Evolutionary conservation across 2,329 filamentous ascomycete genomes (phyloP).

Genomic region (Didymella sp.): DNA sequence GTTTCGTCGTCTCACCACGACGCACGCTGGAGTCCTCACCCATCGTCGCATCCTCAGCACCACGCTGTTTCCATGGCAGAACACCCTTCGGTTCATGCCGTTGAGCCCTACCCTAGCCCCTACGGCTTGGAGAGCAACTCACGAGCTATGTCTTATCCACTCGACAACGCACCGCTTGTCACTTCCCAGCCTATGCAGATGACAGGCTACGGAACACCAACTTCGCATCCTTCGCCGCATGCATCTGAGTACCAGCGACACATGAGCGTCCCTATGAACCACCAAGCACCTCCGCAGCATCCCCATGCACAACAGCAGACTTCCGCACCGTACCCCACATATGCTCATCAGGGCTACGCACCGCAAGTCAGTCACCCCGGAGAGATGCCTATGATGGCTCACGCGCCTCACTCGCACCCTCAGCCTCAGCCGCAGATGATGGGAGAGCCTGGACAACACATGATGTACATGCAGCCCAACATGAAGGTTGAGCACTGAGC

Average conservation of each 20-base stretch:
- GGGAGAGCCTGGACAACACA: slow-evolving; percentile 47
- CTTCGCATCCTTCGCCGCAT: slow-evolving; percentile 48
- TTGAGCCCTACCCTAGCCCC: slow-evolving; percentile 45
- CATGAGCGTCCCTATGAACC: slow-evolving; percentile 47
- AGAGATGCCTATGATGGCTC: slow-evolving; percentile 50
- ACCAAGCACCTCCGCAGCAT: slow-evolving; percentile 36
- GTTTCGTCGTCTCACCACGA: slow-evolving; percentile 39
- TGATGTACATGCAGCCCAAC: slow-evolving; percentile 51
- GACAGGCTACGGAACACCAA: slow-evolving; percentile 48
- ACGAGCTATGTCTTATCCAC: slow-evolving; percentile 50
- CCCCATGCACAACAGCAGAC: slow-evolving; percentile 37
- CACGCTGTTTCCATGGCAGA: slow-evolving; percentile 45
- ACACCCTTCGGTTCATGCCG: slow-evolving; percentile 40
- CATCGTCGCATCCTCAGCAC: slow-evolving; percentile 43
- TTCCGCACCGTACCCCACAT: slow-evolving; percentile 38
- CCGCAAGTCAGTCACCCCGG: slow-evolving; percentile 45
- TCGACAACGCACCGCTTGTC: slow-evolving; percentile 48
- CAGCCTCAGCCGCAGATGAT: slow-evolving; percentile 49
- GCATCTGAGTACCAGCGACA: slow-evolving; percentile 48
- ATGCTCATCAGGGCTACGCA: slow-evolving; percentile 45
- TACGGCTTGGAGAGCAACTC: slow-evolving; percentile 50
- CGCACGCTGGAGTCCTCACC: slow-evolving; percentile 45
- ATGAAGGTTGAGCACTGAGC: slow-evolving; percentile 52
- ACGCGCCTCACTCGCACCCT: slow-evolving; percentile 40
- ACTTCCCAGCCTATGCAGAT: slow-evolving; percentile 48